phyloP scores from a whole-genome alignment of 2,329 filamentous ascomycete species.

The Clonostachys rhizophaga region DNA sequence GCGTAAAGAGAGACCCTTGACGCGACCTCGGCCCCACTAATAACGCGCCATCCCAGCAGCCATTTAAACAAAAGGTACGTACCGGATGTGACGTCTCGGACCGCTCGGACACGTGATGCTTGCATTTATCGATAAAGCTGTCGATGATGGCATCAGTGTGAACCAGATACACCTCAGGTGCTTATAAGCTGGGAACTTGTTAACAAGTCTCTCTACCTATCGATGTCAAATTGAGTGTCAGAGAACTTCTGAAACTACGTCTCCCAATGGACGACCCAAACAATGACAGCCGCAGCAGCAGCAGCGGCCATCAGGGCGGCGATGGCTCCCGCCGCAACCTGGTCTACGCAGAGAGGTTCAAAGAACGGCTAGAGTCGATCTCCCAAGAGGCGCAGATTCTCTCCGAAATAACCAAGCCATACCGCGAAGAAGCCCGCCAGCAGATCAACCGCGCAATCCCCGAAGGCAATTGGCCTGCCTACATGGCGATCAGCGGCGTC shows the following conservation, averaged over 20 bases:
- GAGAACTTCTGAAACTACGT: not conserved
- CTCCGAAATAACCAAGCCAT: not conserved
- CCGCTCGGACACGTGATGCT: too few species aligned
- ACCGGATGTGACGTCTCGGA: too few species aligned
- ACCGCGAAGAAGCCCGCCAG: not conserved
- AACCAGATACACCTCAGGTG: too few species aligned
- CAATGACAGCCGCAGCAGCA: not conserved
- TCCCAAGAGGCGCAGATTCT: not conserved
- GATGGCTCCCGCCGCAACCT: not conserved
- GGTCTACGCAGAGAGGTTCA: not conserved
- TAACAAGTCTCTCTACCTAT: too few species aligned
- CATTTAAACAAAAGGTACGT: too few species aligned
- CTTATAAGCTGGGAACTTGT: too few species aligned
- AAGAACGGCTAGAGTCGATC: not conserved
- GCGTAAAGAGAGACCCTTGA: too few species aligned
- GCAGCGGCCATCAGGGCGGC: not conserved
- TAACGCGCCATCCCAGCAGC: too few species aligned
- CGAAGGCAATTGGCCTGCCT: not conserved
- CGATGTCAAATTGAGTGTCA: too few species aligned
- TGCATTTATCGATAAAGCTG: too few species aligned
- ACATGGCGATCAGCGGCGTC: not conserved
- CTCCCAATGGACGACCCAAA: constrained; percentile 1
- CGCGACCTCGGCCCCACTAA: too few species aligned
- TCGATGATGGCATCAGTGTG: too few species aligned
- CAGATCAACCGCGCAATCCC: not conserved